phyloP scores from a whole-genome alignment of 768 basidiomycete species.

The Butyriboletus loyo region DNA sequence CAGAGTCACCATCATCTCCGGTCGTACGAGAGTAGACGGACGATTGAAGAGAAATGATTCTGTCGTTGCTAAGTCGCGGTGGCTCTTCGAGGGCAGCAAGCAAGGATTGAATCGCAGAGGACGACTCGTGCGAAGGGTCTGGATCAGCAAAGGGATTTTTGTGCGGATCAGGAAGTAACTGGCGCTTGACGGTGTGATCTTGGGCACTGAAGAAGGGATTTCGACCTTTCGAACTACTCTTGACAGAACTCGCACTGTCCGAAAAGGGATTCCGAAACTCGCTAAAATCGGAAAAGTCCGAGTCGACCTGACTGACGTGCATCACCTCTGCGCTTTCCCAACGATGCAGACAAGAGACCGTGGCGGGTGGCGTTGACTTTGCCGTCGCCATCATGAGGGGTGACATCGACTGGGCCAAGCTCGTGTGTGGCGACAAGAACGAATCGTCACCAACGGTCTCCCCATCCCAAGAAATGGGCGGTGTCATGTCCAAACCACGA shows the following conservation, averaged over 20 bases:
- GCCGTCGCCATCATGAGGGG: conserved; percentile 47
- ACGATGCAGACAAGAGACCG: conserved; percentile 46
- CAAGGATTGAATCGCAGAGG: conserved; percentile 55
- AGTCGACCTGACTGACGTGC: conserved; percentile 33
- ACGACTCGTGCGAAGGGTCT: conserved; percentile 14
- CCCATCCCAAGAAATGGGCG: conserved; percentile 51
- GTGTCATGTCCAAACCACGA: conserved; percentile 36
- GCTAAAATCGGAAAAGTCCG: not conserved
- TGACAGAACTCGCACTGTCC: conserved; percentile 18
- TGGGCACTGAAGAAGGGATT: conserved; percentile 45
- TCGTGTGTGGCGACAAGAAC: conserved; percentile 47
- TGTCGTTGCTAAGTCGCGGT: conserved; percentile 45
- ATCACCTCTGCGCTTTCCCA: conserved; percentile 74
- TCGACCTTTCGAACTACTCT: conserved; percentile 8
- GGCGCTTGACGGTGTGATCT: conserved; percentile 31
- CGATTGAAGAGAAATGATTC: conserved; percentile 59
- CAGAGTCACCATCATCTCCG: conserved; percentile 25
- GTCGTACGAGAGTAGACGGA: conserved; percentile 35
- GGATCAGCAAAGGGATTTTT: conserved; percentile 46
- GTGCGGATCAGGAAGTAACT: conserved; percentile 9
- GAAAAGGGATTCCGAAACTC: conserved; percentile 27
- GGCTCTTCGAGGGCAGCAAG: conserved; percentile 61
- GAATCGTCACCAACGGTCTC: conserved; percentile 46
- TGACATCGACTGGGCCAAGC: conserved; percentile 44
- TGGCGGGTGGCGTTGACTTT: conserved; percentile 61